Evolutionary conservation across 164 flowering plant genomes (phyloP).

Genomic region (Aristolochia californica): DNA sequence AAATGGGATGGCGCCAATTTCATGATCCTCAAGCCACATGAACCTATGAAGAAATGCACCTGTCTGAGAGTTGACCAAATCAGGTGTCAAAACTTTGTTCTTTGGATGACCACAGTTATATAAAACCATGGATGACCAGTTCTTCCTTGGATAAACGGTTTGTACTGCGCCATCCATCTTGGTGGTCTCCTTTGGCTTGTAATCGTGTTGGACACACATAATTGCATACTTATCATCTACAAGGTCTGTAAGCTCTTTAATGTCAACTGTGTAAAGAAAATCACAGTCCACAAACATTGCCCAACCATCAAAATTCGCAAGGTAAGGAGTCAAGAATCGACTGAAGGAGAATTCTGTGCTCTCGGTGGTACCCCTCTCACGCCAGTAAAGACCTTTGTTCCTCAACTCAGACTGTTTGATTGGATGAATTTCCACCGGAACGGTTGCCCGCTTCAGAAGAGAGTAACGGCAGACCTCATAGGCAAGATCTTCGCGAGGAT

Average conservation of each 20-base stretch:
- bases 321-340: slow-evolving; percentile 72
- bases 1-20: slow-evolving; percentile 80
- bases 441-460: slow-evolving; percentile 50
- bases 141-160: slow-evolving; percentile 83
- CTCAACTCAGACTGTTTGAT: slow-evolving; percentile 72
- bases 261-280: slow-evolving; percentile 72
- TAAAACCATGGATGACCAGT: slow-evolving; percentile 95
- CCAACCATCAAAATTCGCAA: slow-evolving; percentile 78
- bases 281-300: slow-evolving; percentile 97
- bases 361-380: slow-evolving; percentile 66
- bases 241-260: slow-evolving; percentile 57
- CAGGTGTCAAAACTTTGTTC: slow-evolving; percentile 60
- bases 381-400: slow-evolving; percentile 56
- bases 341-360: slow-evolving; percentile 90
- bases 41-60: slow-evolving; percentile 94
- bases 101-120: slow-evolving; percentile 88
- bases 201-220: slow-evolving; percentile 98
- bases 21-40: slow-evolving; percentile 82
- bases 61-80: slow-evolving; percentile 54
- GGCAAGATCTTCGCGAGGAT: slow-evolving; percentile 79
- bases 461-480: slow-evolving; percentile 76
- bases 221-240: slow-evolving; percentile 71
- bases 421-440: slow-evolving; percentile 68
- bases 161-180: slow-evolving; percentile 96
- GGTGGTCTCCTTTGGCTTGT: slow-evolving; percentile 77